Conservation (phyloP, 257 asterid species). For the Solanum chmielewskii region DNA sequence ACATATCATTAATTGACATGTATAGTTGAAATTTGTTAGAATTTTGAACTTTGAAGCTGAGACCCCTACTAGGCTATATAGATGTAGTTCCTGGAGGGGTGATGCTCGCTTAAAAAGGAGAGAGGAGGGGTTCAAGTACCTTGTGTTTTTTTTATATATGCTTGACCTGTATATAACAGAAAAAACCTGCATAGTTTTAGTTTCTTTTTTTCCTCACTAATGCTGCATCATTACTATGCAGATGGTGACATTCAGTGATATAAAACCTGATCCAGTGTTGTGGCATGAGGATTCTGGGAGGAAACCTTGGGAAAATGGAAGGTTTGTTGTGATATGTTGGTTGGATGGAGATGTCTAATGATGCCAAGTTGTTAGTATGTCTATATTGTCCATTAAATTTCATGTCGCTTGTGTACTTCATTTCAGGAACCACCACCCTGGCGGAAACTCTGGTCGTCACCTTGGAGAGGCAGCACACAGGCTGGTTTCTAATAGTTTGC, state of each 20-base stretch:
- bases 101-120: not conserved
- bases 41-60: not conserved
- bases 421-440: conserved; percentile 31
- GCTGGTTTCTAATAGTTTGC: conserved; percentile 68
- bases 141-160: not conserved
- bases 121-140: not conserved
- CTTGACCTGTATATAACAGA: not conserved
- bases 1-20: not conserved
- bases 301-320: conserved; percentile 66
- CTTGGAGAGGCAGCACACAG: conserved; percentile 94
- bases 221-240: conserved; percentile 10
- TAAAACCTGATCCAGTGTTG: conserved; percentile 76
- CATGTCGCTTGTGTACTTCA: not conserved
- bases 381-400: not conserved
- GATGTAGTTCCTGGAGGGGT: not conserved
- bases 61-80: not conserved
- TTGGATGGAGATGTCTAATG: not conserved
- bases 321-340: conserved; percentile 15
- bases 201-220: not conserved
- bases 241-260: conserved; percentile 63
- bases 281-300: conserved; percentile 98
- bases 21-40: not conserved
- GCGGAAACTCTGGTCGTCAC: conserved; percentile 62
- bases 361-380: not conserved
- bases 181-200: not conserved